These are phyloP conservation scores for Dentipellis fragilis DNA, from an alignment of 768 basidiomycete genomes.

Conservation along the genomic window DNA sequence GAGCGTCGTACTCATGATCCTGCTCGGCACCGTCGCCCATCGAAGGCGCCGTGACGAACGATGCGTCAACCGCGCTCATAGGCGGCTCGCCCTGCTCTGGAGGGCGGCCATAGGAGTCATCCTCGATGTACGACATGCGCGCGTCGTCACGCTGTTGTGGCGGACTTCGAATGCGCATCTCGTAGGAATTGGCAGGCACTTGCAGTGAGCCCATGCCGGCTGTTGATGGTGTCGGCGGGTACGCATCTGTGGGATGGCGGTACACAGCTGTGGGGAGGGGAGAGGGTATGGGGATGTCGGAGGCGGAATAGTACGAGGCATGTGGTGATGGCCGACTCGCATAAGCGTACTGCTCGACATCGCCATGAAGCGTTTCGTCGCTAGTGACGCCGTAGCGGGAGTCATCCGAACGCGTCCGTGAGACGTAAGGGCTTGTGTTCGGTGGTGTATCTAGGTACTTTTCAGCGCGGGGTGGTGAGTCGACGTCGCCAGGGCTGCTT, in stretches of 20 bases:
- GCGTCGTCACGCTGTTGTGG: slow-evolving; percentile 8
- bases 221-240: slow-evolving; percentile 28
- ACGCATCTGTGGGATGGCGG: slow-evolving; percentile 17
- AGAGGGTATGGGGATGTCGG: slow-evolving; percentile 41
- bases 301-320: slow-evolving; percentile 53
- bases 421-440: not conserved
- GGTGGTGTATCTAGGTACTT: not conserved
- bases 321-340: slow-evolving; percentile 5
- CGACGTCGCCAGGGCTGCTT: slow-evolving; percentile 19
- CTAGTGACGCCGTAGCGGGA: not conserved
- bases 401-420: not conserved
- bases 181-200: slow-evolving; percentile 23
- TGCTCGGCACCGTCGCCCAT: slow-evolving; percentile 2
- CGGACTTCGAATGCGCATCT: slow-evolving; percentile 28
- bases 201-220: slow-evolving; percentile 29
- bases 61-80: slow-evolving; percentile 6
- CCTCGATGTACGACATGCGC: not conserved
- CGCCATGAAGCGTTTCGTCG: not conserved
- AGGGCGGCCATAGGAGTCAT: not conserved
- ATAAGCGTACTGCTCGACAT: not conserved
- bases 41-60: slow-evolving; percentile 4
- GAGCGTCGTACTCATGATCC: not conserved
- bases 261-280: slow-evolving; percentile 36
- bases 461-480: not conserved
- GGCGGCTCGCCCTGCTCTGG: slow-evolving; percentile 2